Conservation (phyloP, 2,329 filamentous ascomycete species). For the Pestalotiopsis sp. region DNA sequence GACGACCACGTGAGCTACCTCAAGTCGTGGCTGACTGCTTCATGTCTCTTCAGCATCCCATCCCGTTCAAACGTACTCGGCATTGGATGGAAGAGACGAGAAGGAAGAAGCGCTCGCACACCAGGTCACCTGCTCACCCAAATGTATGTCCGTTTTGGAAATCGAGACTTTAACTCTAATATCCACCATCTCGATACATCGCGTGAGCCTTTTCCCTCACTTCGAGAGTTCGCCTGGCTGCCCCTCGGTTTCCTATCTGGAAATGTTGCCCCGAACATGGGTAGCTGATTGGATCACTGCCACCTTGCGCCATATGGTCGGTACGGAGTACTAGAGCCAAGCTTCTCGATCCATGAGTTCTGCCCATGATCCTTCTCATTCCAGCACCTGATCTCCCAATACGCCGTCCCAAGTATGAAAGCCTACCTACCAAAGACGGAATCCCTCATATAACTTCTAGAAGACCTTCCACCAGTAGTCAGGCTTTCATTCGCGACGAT, state of each 20-base stretch:
- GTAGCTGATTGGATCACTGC: neutral
- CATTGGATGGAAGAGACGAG: neutral
- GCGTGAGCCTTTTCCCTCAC: neutral
- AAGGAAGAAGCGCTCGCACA: neutral
- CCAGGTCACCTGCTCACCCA: neutral
- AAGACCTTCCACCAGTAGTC: constrained; percentile 4
- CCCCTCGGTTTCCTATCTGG: constrained; percentile 11
- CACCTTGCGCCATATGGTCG: constrained; percentile 2
- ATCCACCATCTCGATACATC: neutral
- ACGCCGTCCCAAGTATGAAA: neutral
- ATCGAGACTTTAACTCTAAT: neutral
- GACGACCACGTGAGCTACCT: neutral
- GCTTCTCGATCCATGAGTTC: neutral
- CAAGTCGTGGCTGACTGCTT: neutral
- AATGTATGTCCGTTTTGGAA: neutral
- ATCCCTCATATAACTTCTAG: constrained; percentile 5
- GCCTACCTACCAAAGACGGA: constrained; percentile 11
- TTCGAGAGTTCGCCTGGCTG: neutral
- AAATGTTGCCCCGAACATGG: constrained; percentile 3
- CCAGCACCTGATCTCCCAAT: neutral
- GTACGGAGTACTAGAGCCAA: constrained; percentile 5
- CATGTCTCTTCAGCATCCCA: neutral
- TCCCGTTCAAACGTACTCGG: neutral
- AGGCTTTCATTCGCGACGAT: neutral
- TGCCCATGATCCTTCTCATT: constrained; percentile 5